phyloP scores from a whole-genome alignment of 129 eudicot genomes.

The carrot (Daucus carota) region DH1_v3.0 NC_030382.2:40348001-40348500 shows the following conservation, averaged over 20 bases:
- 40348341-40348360: conserved; percentile 59
- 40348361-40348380: conserved; percentile 80
- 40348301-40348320: conserved; percentile 54
- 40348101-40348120: conserved; percentile 23
- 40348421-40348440: conserved; percentile 78
- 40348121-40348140: conserved; percentile 22
- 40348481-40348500: conserved; percentile 56
- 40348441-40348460: conserved; percentile 72
- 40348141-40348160: conserved; percentile 28
- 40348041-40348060: conserved; percentile 33
- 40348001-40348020: conserved; percentile 23
- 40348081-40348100: conserved; percentile 5
- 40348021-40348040: conserved; percentile 3
- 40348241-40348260: conserved; percentile 61
- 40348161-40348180: conserved; percentile 16
- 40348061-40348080: conserved; percentile 28
- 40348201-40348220: conserved; percentile 54
- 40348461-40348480: conserved; percentile 63
- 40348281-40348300: conserved; percentile 81
- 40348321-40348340: conserved; percentile 56
- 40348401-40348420: conserved; percentile 57
- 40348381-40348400: conserved; percentile 46
- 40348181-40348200: conserved; percentile 36
- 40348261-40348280: conserved; percentile 55
- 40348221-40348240: conserved; percentile 74